phyloP scores from a whole-genome alignment of 2,329 filamentous ascomycete species.

The Fusarium nurragi region DNA sequence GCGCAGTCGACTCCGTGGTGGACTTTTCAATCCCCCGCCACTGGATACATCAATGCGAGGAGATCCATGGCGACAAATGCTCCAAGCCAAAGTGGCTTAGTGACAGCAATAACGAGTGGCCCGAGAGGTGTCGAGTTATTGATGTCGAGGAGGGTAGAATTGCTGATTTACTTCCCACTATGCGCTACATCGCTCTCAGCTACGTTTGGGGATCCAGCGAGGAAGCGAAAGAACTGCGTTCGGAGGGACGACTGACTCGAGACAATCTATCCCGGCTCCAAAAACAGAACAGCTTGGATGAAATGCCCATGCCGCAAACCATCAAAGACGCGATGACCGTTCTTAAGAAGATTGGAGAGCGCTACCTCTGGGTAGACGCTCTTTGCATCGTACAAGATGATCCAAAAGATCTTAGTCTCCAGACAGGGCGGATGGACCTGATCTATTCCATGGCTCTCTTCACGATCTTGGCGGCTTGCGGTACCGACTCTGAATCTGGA shows the following conservation, averaged over 20 bases:
- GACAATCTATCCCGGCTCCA: constrained; percentile 1
- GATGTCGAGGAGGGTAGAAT: constrained; percentile 1
- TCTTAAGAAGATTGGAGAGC: not conserved
- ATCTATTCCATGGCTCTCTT: constrained; percentile 17
- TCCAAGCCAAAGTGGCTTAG: constrained; percentile 1
- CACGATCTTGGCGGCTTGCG: not conserved
- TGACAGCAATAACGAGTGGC: not conserved
- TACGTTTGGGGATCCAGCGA: constrained; percentile 24
- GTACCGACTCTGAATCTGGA: not conserved
- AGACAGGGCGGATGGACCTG: constrained; percentile 14
- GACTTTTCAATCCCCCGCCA: not conserved
- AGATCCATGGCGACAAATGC: constrained; percentile 1
- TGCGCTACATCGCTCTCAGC: constrained; percentile 24
- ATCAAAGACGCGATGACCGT: constrained; percentile 20
- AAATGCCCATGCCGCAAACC: not conserved
- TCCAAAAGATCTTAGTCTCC: not conserved
- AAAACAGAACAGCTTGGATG: not conserved
- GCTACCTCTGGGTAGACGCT: constrained; percentile 29
- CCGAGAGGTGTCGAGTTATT: not conserved
- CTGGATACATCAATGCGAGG: constrained; percentile 23
- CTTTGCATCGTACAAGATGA: constrained; percentile 31
- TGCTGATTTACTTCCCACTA: not conserved
- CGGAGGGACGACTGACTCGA: not conserved
- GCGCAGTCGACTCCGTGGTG: not conserved
- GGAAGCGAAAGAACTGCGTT: not conserved